Base-by-base conservation (phyloP, 441 rosid species). In the Flueggea neowawraea region DNA sequence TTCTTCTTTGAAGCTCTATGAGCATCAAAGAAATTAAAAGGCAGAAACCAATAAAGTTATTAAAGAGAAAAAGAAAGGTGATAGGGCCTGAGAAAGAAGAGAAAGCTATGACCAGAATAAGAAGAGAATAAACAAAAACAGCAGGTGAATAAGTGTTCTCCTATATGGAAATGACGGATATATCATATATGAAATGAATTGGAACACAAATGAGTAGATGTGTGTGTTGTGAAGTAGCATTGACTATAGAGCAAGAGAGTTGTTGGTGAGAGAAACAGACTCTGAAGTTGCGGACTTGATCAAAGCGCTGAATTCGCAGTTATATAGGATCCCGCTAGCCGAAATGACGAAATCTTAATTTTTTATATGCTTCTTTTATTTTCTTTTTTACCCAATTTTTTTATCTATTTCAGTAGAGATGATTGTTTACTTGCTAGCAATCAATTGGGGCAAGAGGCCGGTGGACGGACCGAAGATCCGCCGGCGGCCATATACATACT, bases 251-350 rank as follows among this genome's bases (percentile, higher is more conserved):
- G 41, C 41, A 36, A 3, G 60, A 41, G 48, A 41, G 39, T 57
- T 12, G 16, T 22, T 14, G 31, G n/a, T 36, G 41, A 55, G 57
- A 47, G 58, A 64, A 49, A 54, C 60, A 63, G 73, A 53, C 74
- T 69, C 69, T 69, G 50, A 60, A 53, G 79, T 66, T 60, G 63
- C 13, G 70, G 66, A 62, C 69, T 58, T 60, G 73, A 69, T 60
- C 58, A 52, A 68, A 71, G 80, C 88, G 68, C 88, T 73, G 75
- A 53, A 61, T 61, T 68, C 72, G 71, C 85, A 75, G 58, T 80
- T 88, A 82, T 88, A 90, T 88, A 90, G 95, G 86, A 85, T 79
- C 82, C 66, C 63, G 62, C 61, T 67, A 69, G 72, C 84, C 73
- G 81, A 69, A 75, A 76, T 75, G 65, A 58, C 76, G 73, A 82